Base-by-base conservation (phyloP, 169 alveolate genomes). In the Plasmodium gallinaceum region DNA sequence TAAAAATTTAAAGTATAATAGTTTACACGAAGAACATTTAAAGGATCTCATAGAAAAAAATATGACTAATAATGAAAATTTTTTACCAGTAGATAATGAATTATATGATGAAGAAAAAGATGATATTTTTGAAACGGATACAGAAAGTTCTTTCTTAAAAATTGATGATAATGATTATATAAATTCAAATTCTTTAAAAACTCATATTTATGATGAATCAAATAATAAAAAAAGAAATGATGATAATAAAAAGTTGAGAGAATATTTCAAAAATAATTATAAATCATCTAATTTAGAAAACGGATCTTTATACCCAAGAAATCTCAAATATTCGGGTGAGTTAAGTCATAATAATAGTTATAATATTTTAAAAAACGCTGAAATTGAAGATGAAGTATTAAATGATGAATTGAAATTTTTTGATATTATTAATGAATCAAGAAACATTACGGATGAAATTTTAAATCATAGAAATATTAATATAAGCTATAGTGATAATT, bases 101-200 rank as follows among this genome's bases (percentile, higher is more conserved):
- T 22, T 73, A 16, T 73, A 51, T 73, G 87, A 52, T 61, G 71
- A 32, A 8, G 68, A 75, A 18, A 60, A 80, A 10, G 90, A 66
- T 39, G 90, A 62, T 54, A 51, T 80, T 22, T 80, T 80, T 71
- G 60, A 16, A 20, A 66, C 90, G 20, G 90, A 69, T 66, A 66
- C 85, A 37, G 85, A 80, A 60, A 83, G 68, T 12, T 68, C 83
- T 5, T 80, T 68, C 68, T 80, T 80, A 71, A 65, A 80, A 32
- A 37, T 80, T 46, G 90, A 80, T 18, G 90, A 80, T 37, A 61
- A 68, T 42, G 73, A 39, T n/a, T 26, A 14, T 16, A 32, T 0
- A 22, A 69, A 45, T 46, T 66, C 37, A 6, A 37, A 68, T n/a
- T 46, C 16, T 5, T 45, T 62, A 5, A 80, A 68, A 68, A 80